Conservation (phyloP, 1,139 yeast genomes). For the Kurtzmaniella quercitrusa region DNA sequence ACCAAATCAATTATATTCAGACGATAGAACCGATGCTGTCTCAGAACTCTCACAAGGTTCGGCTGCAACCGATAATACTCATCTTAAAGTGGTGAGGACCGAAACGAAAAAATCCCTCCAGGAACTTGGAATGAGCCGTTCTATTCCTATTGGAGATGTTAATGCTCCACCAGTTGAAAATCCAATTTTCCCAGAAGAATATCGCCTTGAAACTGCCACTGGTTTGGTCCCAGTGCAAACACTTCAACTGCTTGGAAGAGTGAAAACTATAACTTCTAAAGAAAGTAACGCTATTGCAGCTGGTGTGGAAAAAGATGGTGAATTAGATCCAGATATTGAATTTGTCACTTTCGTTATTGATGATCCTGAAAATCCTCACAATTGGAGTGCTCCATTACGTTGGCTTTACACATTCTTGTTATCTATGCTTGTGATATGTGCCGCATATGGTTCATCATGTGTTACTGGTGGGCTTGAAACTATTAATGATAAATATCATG, state of each 20-base stretch:
- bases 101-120: conserved; percentile 69
- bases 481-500: conserved; percentile 60
- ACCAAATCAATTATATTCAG: conserved; percentile 4
- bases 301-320: conserved; percentile 15
- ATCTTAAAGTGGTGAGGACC: conserved; percentile 31
- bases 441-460: conserved; percentile 88
- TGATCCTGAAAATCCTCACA: conserved; percentile 86
- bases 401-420: conserved; percentile 69
- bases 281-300: conserved; percentile 10
- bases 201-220: conserved; percentile 78
- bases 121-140: conserved; percentile 55
- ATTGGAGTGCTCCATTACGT: conserved; percentile 59
- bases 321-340: conserved; percentile 63
- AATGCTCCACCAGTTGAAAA: conserved; percentile 59
- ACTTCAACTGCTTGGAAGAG: conserved; percentile 63
- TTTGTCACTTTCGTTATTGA: conserved; percentile 73
- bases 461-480: conserved; percentile 79
- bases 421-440: conserved; percentile 71
- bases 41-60: conserved; percentile 29
- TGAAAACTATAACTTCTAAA: conserved; percentile 20
- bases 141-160: conserved; percentile 51
- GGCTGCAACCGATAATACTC: conserved; percentile 7
- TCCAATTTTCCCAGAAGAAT: conserved; percentile 88
- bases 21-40: conserved; percentile 37
- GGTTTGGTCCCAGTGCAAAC: conserved; percentile 82